Percentiles rank a stretch among this genome's conserved stretches.
Evolutionary conservation across 2,329 filamentous ascomycete species (phyloP).

Genomic region (Stachybotrys chlorohalonatus): DNA sequence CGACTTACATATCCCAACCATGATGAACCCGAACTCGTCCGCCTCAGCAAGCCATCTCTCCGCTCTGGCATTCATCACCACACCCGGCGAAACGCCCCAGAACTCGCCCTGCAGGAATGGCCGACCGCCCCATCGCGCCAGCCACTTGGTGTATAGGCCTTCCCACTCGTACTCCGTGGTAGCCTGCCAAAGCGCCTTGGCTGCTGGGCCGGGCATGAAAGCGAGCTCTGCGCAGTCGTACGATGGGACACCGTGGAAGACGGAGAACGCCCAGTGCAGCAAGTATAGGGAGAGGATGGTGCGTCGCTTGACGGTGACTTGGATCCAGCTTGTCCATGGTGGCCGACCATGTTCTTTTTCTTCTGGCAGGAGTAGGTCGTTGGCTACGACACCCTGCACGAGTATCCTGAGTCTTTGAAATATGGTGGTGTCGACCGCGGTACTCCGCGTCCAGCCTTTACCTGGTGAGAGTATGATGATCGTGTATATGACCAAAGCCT

Average conservation of each 20-base stretch:
- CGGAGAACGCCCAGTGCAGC: background rate
- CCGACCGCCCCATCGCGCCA: background rate
- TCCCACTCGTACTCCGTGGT: background rate
- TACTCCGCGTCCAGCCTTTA: background rate
- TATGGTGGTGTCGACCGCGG: background rate
- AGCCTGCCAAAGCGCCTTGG: slow-evolving; percentile 1
- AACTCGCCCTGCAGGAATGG: background rate
- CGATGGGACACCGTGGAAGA: background rate
- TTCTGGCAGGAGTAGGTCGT: background rate
- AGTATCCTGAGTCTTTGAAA: background rate
- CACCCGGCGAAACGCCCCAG: background rate
- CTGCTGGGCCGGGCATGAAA: background rate
- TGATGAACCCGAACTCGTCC: slow-evolving; percentile 1
- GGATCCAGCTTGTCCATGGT: background rate
- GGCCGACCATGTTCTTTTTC: background rate
- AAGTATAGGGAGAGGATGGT: background rate
- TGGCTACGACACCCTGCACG: background rate
- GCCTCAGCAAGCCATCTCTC: background rate
- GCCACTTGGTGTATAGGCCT: background rate
- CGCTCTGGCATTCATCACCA: background rate
- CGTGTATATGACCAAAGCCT: background rate
- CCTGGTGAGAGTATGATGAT: background rate
- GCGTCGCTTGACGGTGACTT: background rate
- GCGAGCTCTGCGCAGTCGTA: background rate
- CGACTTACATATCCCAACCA: background rate